A percentile compares a stretch with the other conserved stretches of the same genome.
These are phyloP conservation scores for Elsinoe necatrix DNA, from an alignment of 2,329 filamentous ascomycete genomes.

Conservation along the genomic window DNA sequence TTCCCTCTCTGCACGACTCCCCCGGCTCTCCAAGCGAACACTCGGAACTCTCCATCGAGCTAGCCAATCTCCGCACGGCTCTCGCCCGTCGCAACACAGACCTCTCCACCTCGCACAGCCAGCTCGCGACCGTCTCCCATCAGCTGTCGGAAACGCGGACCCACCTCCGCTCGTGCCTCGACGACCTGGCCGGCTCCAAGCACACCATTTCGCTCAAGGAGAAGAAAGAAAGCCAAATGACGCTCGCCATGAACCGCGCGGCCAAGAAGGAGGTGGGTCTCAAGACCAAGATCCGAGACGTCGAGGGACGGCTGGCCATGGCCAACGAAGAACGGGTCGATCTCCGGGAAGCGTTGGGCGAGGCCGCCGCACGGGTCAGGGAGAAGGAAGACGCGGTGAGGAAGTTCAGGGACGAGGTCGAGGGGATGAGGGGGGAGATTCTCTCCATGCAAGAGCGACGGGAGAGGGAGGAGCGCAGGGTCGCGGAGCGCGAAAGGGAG, in stretches of 20 bases:
- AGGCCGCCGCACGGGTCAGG: constrained; percentile 20
- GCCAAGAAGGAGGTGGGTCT: constrained; percentile 31
- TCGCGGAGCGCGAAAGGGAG: not conserved
- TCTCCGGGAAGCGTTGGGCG: constrained; percentile 1
- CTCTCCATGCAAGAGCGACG: not conserved
- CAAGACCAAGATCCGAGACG: constrained; percentile 31
- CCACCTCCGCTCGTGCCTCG: not conserved
- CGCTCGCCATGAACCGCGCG: constrained; percentile 33
- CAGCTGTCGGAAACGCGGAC: not conserved
- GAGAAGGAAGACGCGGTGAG: constrained; percentile 34
- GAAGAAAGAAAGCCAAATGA: constrained; percentile 33
- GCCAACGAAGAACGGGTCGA: constrained; percentile 37
- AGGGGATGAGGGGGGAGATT: constrained; percentile 24
- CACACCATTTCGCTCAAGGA: constrained; percentile 30
- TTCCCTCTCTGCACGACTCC: not conserved
- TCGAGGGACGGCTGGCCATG: constrained; percentile 33
- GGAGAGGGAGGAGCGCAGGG: not conserved
- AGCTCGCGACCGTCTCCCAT: not conserved
- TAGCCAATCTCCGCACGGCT: constrained; percentile 1
- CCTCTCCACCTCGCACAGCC: not conserved
- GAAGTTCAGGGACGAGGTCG: constrained; percentile 34
- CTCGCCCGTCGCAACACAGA: not conserved
- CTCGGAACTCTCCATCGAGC: not conserved
- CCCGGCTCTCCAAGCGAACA: not conserved
- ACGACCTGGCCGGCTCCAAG: constrained; percentile 17